A percentile compares a stretch with the other conserved stretches of the same genome.
Evolutionary conservation across 164 flowering plant species (phyloP).

Genomic region (Paratinospora sagittata): DNA sequence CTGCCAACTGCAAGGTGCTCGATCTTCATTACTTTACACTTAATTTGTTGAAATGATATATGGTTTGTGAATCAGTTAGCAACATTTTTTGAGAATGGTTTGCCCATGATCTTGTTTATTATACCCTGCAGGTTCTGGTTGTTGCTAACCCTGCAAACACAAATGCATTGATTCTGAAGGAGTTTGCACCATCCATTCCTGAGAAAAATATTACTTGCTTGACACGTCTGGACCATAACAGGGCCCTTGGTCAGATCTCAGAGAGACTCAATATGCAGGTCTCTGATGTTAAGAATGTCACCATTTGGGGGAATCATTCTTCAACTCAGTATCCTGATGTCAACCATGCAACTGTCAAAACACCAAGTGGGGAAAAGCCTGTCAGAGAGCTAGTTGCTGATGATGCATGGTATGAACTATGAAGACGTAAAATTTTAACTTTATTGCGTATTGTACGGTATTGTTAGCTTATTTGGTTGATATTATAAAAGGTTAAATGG

Average conservation of each 20-base stretch:
- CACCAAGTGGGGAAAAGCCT: slow-evolving; percentile 78
- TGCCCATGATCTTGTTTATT: slow-evolving; percentile 4
- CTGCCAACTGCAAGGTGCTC: slow-evolving; percentile 93
- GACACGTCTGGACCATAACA: slow-evolving; percentile 94
- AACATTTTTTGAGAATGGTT: not conserved
- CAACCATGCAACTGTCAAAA: slow-evolving; percentile 63
- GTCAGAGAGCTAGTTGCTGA: slow-evolving; percentile 80
- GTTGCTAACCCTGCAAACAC: slow-evolving; percentile 99
- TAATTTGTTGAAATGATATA: not conserved
- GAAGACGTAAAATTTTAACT: not conserved
- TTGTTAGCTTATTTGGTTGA: not conserved
- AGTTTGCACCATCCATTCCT: slow-evolving; percentile 63
- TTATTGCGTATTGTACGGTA: not conserved
- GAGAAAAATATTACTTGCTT: slow-evolving; percentile 81
- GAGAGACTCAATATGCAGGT: slow-evolving; percentile 90
- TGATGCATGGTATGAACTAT: slow-evolving; percentile 79
- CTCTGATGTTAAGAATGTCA: slow-evolving; percentile 87
- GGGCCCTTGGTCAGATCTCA: slow-evolving; percentile 96
- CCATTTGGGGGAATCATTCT: slow-evolving; percentile 98
- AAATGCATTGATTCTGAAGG: slow-evolving; percentile 96
- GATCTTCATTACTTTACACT: not conserved
- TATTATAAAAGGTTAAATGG: slow-evolving; percentile 63
- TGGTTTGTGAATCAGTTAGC: not conserved
- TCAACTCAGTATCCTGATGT: slow-evolving; percentile 72
- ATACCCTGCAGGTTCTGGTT: slow-evolving; percentile 68